Base-by-base conservation (phyloP, 2,329 filamentous ascomycete genomes). In the Phialocephala sp. region DNA sequence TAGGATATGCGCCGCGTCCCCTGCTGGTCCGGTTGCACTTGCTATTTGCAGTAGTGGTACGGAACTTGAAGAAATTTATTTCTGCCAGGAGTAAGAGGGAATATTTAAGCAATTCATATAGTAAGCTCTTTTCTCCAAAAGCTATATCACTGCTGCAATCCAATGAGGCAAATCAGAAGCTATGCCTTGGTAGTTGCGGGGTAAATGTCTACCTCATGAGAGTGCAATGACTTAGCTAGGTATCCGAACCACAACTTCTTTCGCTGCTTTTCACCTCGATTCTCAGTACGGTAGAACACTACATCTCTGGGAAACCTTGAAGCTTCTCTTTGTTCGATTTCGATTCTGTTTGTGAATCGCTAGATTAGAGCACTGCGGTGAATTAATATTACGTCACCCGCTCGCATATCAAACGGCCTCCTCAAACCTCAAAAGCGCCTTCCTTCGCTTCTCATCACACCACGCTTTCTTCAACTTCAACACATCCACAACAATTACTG, bases 351-450 rank as follows among this genome's bases (percentile, higher is more conserved):
- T 35, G 50, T 54, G 27, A 54, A 32, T 32, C 50, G 18, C 50
- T 22, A 2, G 11, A 27, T 54, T 27, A 8, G 9, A 32, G 3
- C 6, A 32, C 27, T 32, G 27, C 27, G 6, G 50, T n/a, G n/a
- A 54, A n/a, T 32, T 18, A 54, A 32, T 32, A 24, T 50, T 50
- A 50, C 45, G 45, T 50, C 45, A 50, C n/a, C n/a, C 4, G 9
- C 20, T 27, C 20, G 22, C 45, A 50, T 50, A 24, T 43, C 45
- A 50, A 50, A 50, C 45, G 45, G 45, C 20, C n/a, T 20, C 45
- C 8, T 50, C 45, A 41, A n/a, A 20, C 43, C n/a, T 45, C 45
- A 50, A 50, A 50, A 50, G 45, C 45, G 12, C 50, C 50, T 54
- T 54, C 50, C 50, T 35, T 32, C 24, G 35, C 50, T 27, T 15